phyloP scores from a whole-genome alignment of 345 rosid species.

The Brassica incana region DNA sequence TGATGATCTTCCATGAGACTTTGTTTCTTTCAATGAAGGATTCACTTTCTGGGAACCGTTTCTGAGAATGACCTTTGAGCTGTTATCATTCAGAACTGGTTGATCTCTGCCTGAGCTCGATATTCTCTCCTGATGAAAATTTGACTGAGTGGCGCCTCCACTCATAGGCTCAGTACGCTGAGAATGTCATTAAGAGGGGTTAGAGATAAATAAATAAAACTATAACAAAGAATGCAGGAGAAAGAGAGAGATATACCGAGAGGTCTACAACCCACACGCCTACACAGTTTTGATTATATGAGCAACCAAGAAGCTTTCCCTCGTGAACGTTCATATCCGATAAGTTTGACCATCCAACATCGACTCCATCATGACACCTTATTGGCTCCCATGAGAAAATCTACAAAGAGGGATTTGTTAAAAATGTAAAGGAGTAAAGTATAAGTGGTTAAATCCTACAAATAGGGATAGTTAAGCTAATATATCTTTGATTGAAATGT shows the following conservation, averaged over 20 bases:
- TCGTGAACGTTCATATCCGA: conserved; percentile 93
- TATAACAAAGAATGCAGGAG: conserved; percentile 13
- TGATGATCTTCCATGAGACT: conserved; percentile 72
- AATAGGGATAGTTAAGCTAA: conserved; percentile 2
- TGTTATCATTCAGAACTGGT: conserved; percentile 55
- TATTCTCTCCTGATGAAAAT: conserved; percentile 60
- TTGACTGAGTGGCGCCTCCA: conserved; percentile 49
- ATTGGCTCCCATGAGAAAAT: conserved; percentile 99
- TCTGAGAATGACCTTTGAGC: conserved; percentile 52
- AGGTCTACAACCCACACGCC: conserved; percentile 99
- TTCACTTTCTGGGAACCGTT: conserved; percentile 57
- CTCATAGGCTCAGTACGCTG: conserved; percentile 78
- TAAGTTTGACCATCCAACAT: conserved; percentile 98
- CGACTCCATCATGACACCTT: conserved; percentile 83
- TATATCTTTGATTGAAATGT: conserved; percentile 9
- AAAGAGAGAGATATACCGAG: conserved; percentile 56
- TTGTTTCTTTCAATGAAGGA: conserved; percentile 68
- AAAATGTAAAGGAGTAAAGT: not conserved
- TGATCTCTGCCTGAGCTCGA: conserved; percentile 55
- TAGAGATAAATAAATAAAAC: conserved; percentile 7
- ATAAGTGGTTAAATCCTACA: not conserved
- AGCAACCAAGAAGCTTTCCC: conserved; percentile 99
- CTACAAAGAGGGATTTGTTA: conserved; percentile 35
- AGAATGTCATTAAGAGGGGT: conserved; percentile 23
- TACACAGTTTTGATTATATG: conserved; percentile 95